A percentile compares a stretch with the other conserved stretches of the same genome.
phyloP scores from a whole-genome alignment of 257 asterid species.

The Solanum boliviense region DNA sequence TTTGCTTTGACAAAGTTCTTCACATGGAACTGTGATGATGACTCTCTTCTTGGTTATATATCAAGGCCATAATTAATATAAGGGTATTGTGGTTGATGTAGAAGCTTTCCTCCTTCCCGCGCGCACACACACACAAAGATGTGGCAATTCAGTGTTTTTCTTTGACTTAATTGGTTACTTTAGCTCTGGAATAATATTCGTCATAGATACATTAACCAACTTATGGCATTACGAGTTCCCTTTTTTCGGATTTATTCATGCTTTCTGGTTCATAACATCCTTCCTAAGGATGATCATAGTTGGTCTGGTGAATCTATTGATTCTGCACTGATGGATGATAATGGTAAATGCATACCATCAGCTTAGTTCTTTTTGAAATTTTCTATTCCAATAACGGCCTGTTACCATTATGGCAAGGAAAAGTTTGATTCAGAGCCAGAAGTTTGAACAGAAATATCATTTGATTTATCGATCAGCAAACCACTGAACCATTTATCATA shows the following conservation, averaged over 20 bases:
- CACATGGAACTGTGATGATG: slow-evolving; percentile 18
- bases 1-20: slow-evolving; percentile 37
- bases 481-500: neutral
- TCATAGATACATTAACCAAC: neutral
- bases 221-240: neutral
- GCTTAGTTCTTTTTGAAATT: neutral
- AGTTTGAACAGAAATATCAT: neutral
- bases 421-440: neutral
- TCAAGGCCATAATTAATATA: neutral
- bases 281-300: neutral
- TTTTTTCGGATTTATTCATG: neutral
- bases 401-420: neutral
- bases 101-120: neutral
- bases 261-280: neutral
- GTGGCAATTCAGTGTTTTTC: neutral
- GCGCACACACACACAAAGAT: neutral
- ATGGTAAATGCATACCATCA: neutral
- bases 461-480: neutral
- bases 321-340: neutral
- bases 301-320: neutral
- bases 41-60: neutral
- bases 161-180: neutral
- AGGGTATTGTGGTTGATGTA: neutral
- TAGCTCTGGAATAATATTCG: neutral
- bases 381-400: neutral